phyloP scores from a whole-genome alignment of 1,284 basidiomycete species.

The Mycena sp. region DNA sequence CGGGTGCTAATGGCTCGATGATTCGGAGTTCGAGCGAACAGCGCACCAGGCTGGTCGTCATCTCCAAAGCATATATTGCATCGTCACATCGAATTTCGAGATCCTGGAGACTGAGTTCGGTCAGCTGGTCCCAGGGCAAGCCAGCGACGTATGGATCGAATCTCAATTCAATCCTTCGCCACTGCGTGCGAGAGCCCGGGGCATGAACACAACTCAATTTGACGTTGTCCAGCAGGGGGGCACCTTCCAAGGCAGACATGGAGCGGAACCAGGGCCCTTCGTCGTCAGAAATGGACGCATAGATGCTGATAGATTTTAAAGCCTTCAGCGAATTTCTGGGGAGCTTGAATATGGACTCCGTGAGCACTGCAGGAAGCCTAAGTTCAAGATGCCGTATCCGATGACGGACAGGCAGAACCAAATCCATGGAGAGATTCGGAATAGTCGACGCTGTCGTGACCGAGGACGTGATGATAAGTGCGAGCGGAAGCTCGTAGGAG shows the following conservation, averaged over 20 bases:
- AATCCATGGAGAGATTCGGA: constrained; percentile 20
- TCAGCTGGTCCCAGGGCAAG: constrained; percentile 18
- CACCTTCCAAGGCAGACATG: neutral
- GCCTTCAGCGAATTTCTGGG: neutral
- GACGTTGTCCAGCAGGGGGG: neutral
- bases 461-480: constrained; percentile 14
- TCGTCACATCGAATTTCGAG: constrained; percentile 14
- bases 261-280: neutral
- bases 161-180: neutral
- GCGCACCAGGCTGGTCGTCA: constrained; percentile 3
- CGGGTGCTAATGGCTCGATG: neutral
- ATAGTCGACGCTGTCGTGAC: neutral
- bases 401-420: constrained; percentile 25
- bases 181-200: neutral
- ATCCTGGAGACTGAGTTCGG: constrained; percentile 6
- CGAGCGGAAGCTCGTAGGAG: constrained; percentile 23
- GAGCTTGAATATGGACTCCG: constrained; percentile 11
- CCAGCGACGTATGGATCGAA: constrained; percentile 17
- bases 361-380: neutral
- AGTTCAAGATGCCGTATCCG: constrained; percentile 7
- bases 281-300: neutral
- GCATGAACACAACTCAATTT: neutral
- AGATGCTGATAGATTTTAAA: neutral
- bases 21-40: constrained; percentile 9
- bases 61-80: constrained; percentile 11